Base-by-base conservation (phyloP, 2,329 filamentous ascomycete genomes). In the Talaromyces sp. region DNA sequence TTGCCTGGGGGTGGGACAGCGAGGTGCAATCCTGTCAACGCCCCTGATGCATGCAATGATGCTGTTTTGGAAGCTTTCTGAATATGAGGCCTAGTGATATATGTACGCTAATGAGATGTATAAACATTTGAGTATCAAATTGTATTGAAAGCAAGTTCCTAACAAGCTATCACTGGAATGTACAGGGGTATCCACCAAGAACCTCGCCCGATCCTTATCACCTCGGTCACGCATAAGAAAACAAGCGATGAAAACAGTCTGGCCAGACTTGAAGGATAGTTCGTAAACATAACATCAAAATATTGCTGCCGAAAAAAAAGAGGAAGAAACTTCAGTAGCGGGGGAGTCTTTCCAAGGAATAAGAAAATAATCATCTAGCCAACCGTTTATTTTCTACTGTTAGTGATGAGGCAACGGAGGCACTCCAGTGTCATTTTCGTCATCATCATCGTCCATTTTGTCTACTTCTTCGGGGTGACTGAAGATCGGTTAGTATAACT, bases 401-500 rank as follows among this genome's bases (percentile, higher is more conserved):
- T 47, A 9, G 44, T 19, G 22, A 47, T 47, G n/a, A 9, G 54
- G 54, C 17, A 56, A 17, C n/a, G 54, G 58, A 6, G 76, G 75
- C 55, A 77, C 66, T 2, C 71, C 61, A 4, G 72, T 44, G 47
- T 60, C 62, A 30, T 67, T 63, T 47, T 54, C 58, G 13, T 63
- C 62, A 17, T 75, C 68, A n/a, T 77, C 73, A 13, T 75, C 78
- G 2, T 87, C 85, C 66, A 82, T 73, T n/a, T 85, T 85, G 55
- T 86, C 85, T 54, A 89, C 69, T 3, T 85, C 80, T 70, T 90
- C 88, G 3, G 88, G 86, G 70, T 91, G 88, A 15, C 75, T 78
- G 62, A 39, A 57, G 49, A 49, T 19, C 27, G n/a, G 11, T 63
- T 5, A 63, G 57, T 27, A 36, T 27, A 42, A 7, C 13, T 42